A percentile compares a stretch with the other conserved stretches of the same genome.
These are phyloP conservation scores for Blastobotrys mokoenaii DNA, from an alignment of 805 yeast species.

Conservation along the genomic window DNA sequence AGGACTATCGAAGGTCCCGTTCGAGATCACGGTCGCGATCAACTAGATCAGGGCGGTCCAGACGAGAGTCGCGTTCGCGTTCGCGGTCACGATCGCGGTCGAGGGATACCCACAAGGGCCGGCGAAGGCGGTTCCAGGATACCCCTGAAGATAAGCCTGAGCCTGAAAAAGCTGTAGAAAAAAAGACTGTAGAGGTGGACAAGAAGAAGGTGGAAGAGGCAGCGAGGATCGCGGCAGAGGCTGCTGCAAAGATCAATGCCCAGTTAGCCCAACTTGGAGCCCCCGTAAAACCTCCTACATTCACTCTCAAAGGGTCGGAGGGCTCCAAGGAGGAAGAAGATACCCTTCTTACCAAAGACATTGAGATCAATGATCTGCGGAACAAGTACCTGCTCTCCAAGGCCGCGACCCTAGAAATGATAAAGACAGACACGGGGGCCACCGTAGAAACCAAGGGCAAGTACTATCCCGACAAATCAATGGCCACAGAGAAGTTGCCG, in stretches of 20 bases:
- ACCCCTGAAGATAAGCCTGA: no score
- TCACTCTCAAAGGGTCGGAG: not conserved
- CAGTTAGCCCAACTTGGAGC: slow-evolving; percentile 15
- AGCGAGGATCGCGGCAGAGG: slow-evolving; percentile 9
- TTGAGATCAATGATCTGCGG: slow-evolving; percentile 29
- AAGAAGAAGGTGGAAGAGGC: slow-evolving; percentile 1
- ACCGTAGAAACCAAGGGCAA: slow-evolving; percentile 27
- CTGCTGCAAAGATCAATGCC: slow-evolving; percentile 28
- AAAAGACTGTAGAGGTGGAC: no score
- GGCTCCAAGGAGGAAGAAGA: not conserved
- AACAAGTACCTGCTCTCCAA: slow-evolving; percentile 31
- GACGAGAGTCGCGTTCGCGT: not conserved
- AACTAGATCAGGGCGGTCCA: no score
- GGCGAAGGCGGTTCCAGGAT: no score
- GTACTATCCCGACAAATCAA: slow-evolving; percentile 28
- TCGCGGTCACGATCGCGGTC: no score
- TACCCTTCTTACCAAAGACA: slow-evolving; percentile 15
- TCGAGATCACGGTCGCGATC: no score
- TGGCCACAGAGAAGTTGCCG: slow-evolving; percentile 27
- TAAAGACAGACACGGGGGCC: slow-evolving; percentile 25
- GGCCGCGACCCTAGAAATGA: slow-evolving; percentile 25
- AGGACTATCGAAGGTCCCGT: not conserved
- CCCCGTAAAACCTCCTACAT: not conserved
- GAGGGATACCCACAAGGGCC: no score
- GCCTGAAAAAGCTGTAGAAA: no score